These are phyloP conservation scores for Epichloe coenophiala DNA, from an alignment of 2,329 filamentous ascomycete genomes.

Conservation along the genomic window DNA sequence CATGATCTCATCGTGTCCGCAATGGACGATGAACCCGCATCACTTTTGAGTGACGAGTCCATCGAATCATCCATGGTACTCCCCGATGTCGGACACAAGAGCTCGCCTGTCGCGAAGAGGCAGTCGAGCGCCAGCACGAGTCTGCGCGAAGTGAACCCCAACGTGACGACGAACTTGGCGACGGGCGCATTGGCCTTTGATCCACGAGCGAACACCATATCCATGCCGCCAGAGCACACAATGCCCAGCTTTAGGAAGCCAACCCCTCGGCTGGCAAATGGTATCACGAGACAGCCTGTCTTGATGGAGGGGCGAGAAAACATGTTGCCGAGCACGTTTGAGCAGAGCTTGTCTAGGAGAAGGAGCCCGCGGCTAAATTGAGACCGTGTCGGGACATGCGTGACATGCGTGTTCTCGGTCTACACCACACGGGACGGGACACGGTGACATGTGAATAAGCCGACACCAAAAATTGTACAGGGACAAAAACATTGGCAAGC, in stretches of 20 bases:
- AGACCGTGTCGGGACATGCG: neutral
- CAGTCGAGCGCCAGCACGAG: constrained; percentile 23
- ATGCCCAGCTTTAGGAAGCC: constrained; percentile 34
- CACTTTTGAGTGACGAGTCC: neutral
- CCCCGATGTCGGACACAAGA: constrained; percentile 11
- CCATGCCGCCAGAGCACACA: constrained; percentile 27
- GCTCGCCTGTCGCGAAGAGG: constrained; percentile 11
- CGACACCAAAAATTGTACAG: neutral
- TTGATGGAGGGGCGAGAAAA: constrained; percentile 38
- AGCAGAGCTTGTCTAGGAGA: constrained; percentile 33
- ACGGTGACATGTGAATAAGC: neutral
- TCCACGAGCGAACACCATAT: constrained; percentile 27
- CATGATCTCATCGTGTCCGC: constrained; percentile 31
- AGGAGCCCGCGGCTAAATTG: constrained; percentile 40
- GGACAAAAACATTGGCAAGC: neutral
- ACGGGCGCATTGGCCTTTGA: constrained; percentile 27
- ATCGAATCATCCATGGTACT: constrained; percentile 24
- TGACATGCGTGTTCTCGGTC: too few relatives aligned
- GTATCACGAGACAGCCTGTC: constrained; percentile 15
- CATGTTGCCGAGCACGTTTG: constrained; percentile 29
- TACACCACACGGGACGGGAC: neutral
- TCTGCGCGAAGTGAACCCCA: constrained; percentile 43
- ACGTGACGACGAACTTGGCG: constrained; percentile 29
- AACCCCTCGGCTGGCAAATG: constrained; percentile 20
- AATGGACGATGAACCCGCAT: constrained; percentile 18